Conservation (phyloP, 441 rosid genomes). For the Geranium incanum region DNA sequence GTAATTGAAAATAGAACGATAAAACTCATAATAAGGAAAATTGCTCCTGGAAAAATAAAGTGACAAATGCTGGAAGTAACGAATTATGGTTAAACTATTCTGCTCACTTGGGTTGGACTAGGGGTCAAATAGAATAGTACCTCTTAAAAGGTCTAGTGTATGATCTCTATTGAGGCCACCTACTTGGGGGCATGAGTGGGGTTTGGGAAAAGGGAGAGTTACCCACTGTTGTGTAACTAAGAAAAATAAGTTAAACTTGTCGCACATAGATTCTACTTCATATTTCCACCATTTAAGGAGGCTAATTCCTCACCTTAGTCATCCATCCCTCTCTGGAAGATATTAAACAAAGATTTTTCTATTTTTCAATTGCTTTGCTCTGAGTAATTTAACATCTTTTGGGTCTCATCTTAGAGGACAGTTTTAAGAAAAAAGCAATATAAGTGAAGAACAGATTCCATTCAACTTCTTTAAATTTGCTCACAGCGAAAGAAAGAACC, state of each 20-base stretch:
- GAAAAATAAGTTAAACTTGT: too few species aligned
- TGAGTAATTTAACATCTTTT: not conserved
- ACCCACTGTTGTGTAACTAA: too few species aligned
- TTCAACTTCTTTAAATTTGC: not conserved
- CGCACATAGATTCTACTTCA: not conserved
- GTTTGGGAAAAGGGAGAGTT: too few species aligned
- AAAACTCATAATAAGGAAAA: conserved; percentile 6
- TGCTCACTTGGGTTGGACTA: not conserved
- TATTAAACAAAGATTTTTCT: not conserved
- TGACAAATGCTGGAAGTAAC: not conserved
- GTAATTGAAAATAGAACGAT: conserved; percentile 8
- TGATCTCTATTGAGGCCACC: too few species aligned
- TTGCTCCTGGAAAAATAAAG: not conserved
- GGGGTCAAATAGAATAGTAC: not conserved
- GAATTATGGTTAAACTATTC: not conserved
- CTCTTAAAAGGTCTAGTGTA: too few species aligned
- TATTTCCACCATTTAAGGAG: not conserved
- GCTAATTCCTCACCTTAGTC: too few species aligned
- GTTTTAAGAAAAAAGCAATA: too few species aligned
- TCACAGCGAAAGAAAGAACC: not conserved
- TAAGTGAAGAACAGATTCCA: not conserved
- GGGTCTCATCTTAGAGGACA: not conserved
- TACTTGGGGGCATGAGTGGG: too few species aligned
- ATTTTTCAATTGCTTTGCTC: not conserved
- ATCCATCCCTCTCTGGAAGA: not conserved